A percentile compares a stretch with the other conserved stretches of the same genome.
Evolutionary conservation across 2,329 filamentous ascomycete species (phyloP).

Genomic region (Mariannaea elegans): DNA sequence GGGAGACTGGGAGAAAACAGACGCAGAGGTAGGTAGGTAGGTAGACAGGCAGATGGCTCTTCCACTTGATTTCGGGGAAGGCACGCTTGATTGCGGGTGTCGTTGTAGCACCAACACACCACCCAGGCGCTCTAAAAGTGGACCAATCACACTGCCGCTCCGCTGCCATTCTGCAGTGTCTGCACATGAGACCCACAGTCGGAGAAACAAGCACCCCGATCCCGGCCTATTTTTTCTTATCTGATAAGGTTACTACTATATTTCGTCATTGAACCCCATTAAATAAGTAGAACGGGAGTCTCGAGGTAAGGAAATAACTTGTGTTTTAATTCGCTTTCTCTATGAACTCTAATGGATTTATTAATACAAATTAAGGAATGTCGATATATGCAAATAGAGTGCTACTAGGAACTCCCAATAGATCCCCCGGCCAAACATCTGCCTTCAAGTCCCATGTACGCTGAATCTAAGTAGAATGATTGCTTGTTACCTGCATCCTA

Average conservation of each 20-base stretch:
- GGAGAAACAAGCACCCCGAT: constrained; percentile 37
- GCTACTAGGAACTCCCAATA: neutral
- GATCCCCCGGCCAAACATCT: neutral
- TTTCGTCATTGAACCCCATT: constrained; percentile 33
- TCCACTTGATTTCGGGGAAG: constrained; percentile 39
- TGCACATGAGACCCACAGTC: constrained; percentile 20
- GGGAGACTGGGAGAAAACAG: constrained; percentile 35
- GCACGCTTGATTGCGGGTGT: constrained; percentile 31
- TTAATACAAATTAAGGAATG: constrained; percentile 3
- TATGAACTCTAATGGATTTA: neutral
- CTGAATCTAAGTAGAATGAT: constrained; percentile 9
- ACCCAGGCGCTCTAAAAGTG: constrained; percentile 23
- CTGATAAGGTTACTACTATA: constrained; percentile 32
- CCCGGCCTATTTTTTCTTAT: constrained; percentile 34
- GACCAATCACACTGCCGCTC: constrained; percentile 6
- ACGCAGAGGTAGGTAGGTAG: constrained; percentile 15
- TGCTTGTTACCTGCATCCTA: neutral
- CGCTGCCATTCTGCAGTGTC: neutral
- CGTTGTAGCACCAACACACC: constrained; percentile 23
- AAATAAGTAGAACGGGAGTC: neutral
- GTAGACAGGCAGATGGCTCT: constrained; percentile 30
- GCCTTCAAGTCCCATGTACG: constrained; percentile 4
- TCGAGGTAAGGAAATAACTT: neutral
- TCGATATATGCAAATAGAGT: neutral
- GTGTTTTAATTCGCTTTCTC: neutral